These are phyloP conservation scores for Xylariaceae sp. DNA, from an alignment of 2,329 filamentous ascomycete genomes.

Conservation along the genomic window DNA sequence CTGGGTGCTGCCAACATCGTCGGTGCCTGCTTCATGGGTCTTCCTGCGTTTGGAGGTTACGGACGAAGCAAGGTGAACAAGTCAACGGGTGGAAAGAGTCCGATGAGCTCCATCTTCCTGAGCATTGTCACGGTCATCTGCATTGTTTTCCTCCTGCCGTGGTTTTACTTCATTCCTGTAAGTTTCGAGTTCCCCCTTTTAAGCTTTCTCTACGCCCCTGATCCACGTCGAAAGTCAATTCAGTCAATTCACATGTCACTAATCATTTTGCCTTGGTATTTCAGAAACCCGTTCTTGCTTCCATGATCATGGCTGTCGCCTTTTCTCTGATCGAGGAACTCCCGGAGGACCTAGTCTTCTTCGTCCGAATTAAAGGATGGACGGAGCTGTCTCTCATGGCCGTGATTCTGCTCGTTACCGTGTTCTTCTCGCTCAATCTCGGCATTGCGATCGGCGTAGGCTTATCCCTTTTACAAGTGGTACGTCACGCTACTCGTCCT, in stretches of 20 bases:
- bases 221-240: no score
- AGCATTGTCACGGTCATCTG: conserved; percentile 76
- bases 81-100: conserved; percentile 83
- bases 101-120: conserved; percentile 87
- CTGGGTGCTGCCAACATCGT: conserved; percentile 87
- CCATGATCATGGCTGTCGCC: conserved; percentile 93
- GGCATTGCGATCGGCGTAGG: conserved; percentile 94
- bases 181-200: conserved; percentile 34
- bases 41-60: conserved; percentile 94
- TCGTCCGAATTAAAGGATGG: conserved; percentile 78
- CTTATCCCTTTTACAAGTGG: conserved; percentile 80
- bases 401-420: conserved; percentile 83
- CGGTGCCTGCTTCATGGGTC: conserved; percentile 83
- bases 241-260: background rate
- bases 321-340: conserved; percentile 94
- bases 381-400: conserved; percentile 81
- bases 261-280: background rate
- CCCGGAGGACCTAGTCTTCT: conserved; percentile 87
- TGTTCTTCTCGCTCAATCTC: conserved; percentile 89
- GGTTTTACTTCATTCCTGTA: conserved; percentile 94
- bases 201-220: background rate
- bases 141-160: conserved; percentile 77
- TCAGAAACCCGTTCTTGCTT: conserved; percentile 88
- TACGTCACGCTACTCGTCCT: conserved; percentile 83
- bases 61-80: conserved; percentile 93